These are phyloP conservation scores for Sporobolomyces pararoseus DNA, from an alignment of 768 basidiomycete genomes.

Conservation along the genomic window DNA sequence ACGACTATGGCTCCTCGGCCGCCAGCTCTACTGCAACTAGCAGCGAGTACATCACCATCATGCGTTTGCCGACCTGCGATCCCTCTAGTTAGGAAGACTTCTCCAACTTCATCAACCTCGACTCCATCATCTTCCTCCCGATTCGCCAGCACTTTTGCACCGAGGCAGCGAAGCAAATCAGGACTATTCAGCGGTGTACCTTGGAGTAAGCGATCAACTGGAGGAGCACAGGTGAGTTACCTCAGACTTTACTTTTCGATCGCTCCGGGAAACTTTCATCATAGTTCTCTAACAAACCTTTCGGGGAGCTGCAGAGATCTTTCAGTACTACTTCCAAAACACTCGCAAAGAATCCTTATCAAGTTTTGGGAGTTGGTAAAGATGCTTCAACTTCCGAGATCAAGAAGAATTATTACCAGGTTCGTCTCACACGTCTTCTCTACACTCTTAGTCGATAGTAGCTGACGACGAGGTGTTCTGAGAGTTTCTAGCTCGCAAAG, in stretches of 20 bases:
- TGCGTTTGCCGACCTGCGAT: slow-evolving; percentile 5
- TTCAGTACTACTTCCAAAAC: slow-evolving; percentile 6
- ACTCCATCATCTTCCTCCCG: neutral
- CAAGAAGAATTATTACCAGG: slow-evolving; percentile 95
- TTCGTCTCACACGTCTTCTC: slow-evolving; percentile 49
- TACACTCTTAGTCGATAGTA: no score
- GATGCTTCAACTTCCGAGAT: slow-evolving; percentile 82
- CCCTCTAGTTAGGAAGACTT: neutral
- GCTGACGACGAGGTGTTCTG: no score
- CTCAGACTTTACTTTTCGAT: neutral
- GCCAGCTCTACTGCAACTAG: slow-evolving; percentile 25
- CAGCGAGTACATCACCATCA: neutral
- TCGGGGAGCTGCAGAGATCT: slow-evolving; percentile 1
- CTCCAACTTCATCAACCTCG: neutral
- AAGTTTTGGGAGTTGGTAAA: slow-evolving; percentile 78
- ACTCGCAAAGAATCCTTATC: slow-evolving; percentile 71
- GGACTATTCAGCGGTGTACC: neutral
- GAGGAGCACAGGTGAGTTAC: neutral
- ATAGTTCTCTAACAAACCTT: no score
- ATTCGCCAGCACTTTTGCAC: neutral
- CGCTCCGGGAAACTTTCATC: neutral
- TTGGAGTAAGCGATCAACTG: neutral
- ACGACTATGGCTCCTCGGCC: slow-evolving; percentile 21
- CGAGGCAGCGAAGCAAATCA: neutral
- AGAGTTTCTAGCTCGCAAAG: slow-evolving; percentile 82